Percentiles rank a stretch among this genome's conserved stretches.
These are phyloP conservation scores for Lineolata rhizophorae DNA, from an alignment of 495 filamentous ascomycete genomes.

Conservation along the genomic window DNA sequence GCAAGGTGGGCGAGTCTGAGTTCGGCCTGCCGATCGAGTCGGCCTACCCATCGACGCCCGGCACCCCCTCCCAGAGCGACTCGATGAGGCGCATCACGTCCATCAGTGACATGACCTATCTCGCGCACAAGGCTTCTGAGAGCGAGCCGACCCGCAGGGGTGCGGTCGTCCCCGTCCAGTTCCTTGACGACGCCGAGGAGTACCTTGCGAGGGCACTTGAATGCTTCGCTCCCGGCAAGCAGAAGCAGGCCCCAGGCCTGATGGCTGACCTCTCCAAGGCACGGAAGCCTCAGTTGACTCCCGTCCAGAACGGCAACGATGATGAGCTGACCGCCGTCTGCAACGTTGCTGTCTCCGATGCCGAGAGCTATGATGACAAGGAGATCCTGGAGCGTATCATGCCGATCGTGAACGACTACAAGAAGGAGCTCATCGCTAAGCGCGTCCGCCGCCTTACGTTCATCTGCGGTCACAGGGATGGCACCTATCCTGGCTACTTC, in stretches of 20 bases:
- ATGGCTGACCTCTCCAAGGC: constrained; percentile 53
- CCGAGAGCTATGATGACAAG: constrained; percentile 64
- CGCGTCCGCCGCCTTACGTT: constrained; percentile 81
- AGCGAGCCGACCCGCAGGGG: constrained; percentile 73
- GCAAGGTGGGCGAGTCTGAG: constrained; percentile 77
- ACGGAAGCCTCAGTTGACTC: constrained; percentile 29
- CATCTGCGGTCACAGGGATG: constrained; percentile 86
- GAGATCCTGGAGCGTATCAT: constrained; percentile 58
- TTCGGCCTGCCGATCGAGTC: constrained; percentile 60
- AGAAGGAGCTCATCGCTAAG: constrained; percentile 59
- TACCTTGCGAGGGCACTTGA: constrained; percentile 61
- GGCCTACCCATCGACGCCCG: constrained; percentile 59
- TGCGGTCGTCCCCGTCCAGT: constrained; percentile 80
- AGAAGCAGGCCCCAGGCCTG: constrained; percentile 25
- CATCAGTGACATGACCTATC: constrained; percentile 88
- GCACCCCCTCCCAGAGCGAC: constrained; percentile 44
- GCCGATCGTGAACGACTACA: constrained; percentile 54
- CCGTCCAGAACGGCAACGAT: constrained; percentile 27
- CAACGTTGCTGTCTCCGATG: constrained; percentile 81
- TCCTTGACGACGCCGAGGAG: constrained; percentile 85
- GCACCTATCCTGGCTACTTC: constrained; percentile 90
- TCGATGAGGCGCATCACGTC: constrained; percentile 51
- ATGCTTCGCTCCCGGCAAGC: constrained; percentile 33
- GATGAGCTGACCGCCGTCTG: constrained; percentile 74
- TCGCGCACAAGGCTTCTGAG: constrained; percentile 39